phyloP scores from a whole-genome alignment of 2,329 filamentous ascomycete species.

The Phialocephala sp. region DNA sequence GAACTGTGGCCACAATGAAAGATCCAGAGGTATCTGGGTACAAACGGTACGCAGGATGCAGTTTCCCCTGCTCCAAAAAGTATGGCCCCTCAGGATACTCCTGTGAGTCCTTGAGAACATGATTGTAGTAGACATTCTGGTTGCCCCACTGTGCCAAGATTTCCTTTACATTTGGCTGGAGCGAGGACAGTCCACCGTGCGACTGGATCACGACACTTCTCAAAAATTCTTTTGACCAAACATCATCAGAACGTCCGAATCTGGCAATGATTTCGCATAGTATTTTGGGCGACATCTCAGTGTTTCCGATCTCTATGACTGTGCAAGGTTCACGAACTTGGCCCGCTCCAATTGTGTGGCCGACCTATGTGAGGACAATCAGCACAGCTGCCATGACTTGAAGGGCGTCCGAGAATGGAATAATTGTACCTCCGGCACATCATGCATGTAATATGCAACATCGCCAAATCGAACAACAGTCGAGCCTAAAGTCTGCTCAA shows the following conservation, averaged over 20 bases:
- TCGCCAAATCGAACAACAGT: conserved; percentile 3
- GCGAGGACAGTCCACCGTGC: not conserved
- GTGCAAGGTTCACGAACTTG: conserved; percentile 5
- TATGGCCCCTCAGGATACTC: conserved; percentile 5
- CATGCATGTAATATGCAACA: conserved; percentile 1
- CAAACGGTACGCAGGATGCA: conserved; percentile 5
- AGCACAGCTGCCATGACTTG: not conserved
- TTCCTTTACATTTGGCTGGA: conserved; percentile 1
- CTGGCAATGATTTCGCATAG: not conserved
- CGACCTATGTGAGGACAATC: not conserved
- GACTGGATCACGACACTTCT: conserved; percentile 4
- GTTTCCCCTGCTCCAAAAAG: not conserved
- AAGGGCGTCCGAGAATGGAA: not conserved
- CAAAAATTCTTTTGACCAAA: conserved; percentile 5
- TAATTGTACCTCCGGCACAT: conserved; percentile 1
- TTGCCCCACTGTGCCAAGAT: not conserved
- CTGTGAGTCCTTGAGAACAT: not conserved
- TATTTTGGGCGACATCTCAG: not conserved
- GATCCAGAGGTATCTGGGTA: conserved; percentile 10
- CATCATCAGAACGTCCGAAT: conserved; percentile 1
- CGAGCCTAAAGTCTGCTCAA: conserved; percentile 1
- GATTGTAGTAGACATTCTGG: conserved; percentile 1
- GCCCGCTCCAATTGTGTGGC: not conserved
- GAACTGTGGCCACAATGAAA: conserved; percentile 10
- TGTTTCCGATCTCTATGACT: not conserved